Percentiles rank a stretch among this genome's conserved stretches.
These are phyloP conservation scores for Pleoardoris graminearum DNA, from an alignment of 2,329 filamentous ascomycete genomes.

Conservation along the genomic window DNA sequence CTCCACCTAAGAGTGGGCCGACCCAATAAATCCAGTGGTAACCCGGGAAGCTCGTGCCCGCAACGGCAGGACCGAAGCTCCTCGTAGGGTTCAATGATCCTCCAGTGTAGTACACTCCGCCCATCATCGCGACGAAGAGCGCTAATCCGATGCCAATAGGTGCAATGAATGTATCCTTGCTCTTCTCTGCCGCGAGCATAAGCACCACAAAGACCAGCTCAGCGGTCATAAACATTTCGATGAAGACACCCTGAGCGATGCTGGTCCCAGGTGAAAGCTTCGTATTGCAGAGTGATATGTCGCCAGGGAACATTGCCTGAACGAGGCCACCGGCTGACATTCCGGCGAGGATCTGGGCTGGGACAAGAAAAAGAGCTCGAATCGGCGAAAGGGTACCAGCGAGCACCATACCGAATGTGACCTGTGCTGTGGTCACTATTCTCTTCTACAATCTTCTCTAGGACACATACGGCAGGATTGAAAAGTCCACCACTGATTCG, in stretches of 20 bases:
- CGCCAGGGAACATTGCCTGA: background rate
- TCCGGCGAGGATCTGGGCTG: background rate
- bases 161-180: slow-evolving; percentile 60
- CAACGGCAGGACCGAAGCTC: slow-evolving; percentile 51
- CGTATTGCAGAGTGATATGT: slow-evolving; percentile 19
- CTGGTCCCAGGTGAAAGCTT: slow-evolving; percentile 25
- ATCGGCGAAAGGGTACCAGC: slow-evolving; percentile 31
- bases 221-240: slow-evolving; percentile 39
- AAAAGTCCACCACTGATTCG: slow-evolving; percentile 41
- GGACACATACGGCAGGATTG: slow-evolving; percentile 34
- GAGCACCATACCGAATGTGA: slow-evolving; percentile 32
- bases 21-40: slow-evolving; percentile 54
- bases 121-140: slow-evolving; percentile 64
- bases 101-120: slow-evolving; percentile 52
- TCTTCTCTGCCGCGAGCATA: slow-evolving; percentile 61
- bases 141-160: slow-evolving; percentile 67
- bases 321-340: slow-evolving; percentile 12
- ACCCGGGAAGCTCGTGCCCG: slow-evolving; percentile 39
- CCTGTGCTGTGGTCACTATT: slow-evolving; percentile 19
- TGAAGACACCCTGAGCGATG: slow-evolving; percentile 30
- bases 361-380: background rate
- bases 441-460: slow-evolving; percentile 18
- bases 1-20: slow-evolving; percentile 46
- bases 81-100: slow-evolving; percentile 53
- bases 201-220: slow-evolving; percentile 42